phyloP scores from a whole-genome alignment of 106 monocot genomes.

The Allium cepa region DNA sequence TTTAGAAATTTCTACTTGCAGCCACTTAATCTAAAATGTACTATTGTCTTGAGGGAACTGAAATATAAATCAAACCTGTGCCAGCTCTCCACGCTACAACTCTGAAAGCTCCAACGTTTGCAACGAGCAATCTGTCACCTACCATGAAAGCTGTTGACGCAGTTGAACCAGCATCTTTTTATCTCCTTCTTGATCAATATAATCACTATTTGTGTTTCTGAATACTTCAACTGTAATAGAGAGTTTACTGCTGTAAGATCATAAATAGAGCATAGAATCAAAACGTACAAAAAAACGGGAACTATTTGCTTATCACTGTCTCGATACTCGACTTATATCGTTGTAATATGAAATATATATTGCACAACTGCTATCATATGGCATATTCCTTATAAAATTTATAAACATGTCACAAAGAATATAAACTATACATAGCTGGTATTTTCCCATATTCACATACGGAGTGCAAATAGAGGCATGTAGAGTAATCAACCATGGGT shows the following conservation, averaged over 20 bases:
- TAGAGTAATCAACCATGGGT: no score
- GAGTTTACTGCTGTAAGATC: slow-evolving; percentile 1
- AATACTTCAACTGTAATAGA: slow-evolving; percentile 47
- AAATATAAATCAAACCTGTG: slow-evolving; percentile 18
- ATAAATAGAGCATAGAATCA: not conserved
- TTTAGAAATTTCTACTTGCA: slow-evolving; percentile 1
- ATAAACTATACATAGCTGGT: no score
- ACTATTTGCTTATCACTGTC: not conserved
- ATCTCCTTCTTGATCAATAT: slow-evolving; percentile 24
- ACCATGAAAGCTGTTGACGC: slow-evolving; percentile 59
- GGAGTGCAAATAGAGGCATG: no score
- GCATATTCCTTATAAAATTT: no score
- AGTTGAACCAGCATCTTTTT: slow-evolving; percentile 72
- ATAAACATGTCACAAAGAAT: no score
- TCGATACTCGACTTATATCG: no score
- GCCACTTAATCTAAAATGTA: not conserved
- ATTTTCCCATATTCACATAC: no score
- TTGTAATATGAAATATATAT: no score
- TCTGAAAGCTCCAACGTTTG: slow-evolving; percentile 83
- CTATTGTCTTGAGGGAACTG: not conserved
- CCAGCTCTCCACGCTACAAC: slow-evolving; percentile 58
- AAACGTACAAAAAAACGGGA: not conserved
- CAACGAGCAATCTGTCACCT: slow-evolving; percentile 48
- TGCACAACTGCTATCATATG: no score
- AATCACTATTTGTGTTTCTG: slow-evolving; percentile 51